These are phyloP conservation scores for Zymoseptoria brevis DNA, from an alignment of 2,329 filamentous ascomycete species.

Conservation along the genomic window DNA sequence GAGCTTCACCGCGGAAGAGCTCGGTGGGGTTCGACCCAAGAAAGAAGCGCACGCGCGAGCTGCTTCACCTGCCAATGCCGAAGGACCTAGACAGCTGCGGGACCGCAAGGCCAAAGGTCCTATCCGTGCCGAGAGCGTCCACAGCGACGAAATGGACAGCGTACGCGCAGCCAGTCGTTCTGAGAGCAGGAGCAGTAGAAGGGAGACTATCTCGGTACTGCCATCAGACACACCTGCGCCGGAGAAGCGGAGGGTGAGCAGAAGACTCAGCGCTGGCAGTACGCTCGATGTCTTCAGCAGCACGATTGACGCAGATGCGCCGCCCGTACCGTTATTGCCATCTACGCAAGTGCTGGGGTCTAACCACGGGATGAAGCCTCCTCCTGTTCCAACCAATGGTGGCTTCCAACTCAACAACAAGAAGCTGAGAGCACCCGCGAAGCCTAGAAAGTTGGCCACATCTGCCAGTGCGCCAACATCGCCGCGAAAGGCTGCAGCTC, in stretches of 20 bases:
- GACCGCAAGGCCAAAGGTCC: slow-evolving; percentile 19
- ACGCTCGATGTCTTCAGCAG: slow-evolving; percentile 21
- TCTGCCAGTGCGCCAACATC: slow-evolving; percentile 29
- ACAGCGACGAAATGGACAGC: slow-evolving; percentile 21
- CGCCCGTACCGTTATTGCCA: slow-evolving; percentile 20
- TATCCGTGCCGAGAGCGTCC: slow-evolving; percentile 16
- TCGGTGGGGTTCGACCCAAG: slow-evolving; percentile 52
- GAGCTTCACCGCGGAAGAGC: slow-evolving; percentile 70
- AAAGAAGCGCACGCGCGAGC: slow-evolving; percentile 49
- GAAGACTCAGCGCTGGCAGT: slow-evolving; percentile 28
- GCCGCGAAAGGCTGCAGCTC: slow-evolving; percentile 12
- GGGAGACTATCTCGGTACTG: slow-evolving; percentile 35
- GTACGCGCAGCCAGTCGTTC: slow-evolving; percentile 15
- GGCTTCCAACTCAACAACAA: slow-evolving; percentile 15
- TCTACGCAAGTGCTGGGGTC: not conserved
- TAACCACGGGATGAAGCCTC: slow-evolving; percentile 26
- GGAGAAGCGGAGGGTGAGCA: slow-evolving; percentile 17
- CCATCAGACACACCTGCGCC: slow-evolving; percentile 25
- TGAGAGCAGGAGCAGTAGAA: slow-evolving; percentile 15
- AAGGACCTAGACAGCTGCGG: slow-evolving; percentile 56
- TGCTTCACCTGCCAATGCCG: slow-evolving; percentile 34
- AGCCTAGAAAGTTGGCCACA: slow-evolving; percentile 9
- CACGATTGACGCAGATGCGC: slow-evolving; percentile 13
- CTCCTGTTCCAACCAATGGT: slow-evolving; percentile 13
- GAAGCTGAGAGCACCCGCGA: slow-evolving; percentile 22